A percentile compares a stretch with the other conserved stretches of the same genome.
phyloP scores from a whole-genome alignment of 805 yeast species.

The Saccharomyces cerevisiae region DNA sequence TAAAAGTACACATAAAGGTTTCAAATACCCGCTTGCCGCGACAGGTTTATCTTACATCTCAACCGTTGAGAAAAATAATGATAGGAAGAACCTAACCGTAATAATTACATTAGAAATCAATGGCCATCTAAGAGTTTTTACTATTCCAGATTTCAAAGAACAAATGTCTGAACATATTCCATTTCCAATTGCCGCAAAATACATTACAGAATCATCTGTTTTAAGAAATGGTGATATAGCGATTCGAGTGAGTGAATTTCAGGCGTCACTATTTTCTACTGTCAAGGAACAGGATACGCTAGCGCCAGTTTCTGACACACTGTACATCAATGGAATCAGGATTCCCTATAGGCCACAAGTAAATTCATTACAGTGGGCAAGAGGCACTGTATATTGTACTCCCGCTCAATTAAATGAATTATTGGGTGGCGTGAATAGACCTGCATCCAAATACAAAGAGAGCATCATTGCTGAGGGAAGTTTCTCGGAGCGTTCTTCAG shows the following conservation, averaged over 20 bases:
- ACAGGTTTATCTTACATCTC: constrained; percentile 44
- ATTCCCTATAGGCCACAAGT: constrained; percentile 77
- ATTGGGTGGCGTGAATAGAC: constrained; percentile 70
- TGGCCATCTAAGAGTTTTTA: constrained; percentile 37
- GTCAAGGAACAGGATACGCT: constrained; percentile 9
- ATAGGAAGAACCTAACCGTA: constrained; percentile 37
- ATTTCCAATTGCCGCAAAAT: constrained; percentile 33
- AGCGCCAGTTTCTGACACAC: constrained; percentile 38
- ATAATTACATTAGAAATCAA: constrained; percentile 37
- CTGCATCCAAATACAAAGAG: constrained; percentile 51
- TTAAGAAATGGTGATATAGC: constrained; percentile 47
- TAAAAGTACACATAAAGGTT: constrained; percentile 7
- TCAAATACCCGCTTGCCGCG: constrained; percentile 22
- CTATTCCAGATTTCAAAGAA: constrained; percentile 57
- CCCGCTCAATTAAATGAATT: constrained; percentile 54
- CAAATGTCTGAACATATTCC: constrained; percentile 41
- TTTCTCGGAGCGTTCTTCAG: constrained; percentile 22
- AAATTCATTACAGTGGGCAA: constrained; percentile 76
- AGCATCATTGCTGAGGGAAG: constrained; percentile 46
- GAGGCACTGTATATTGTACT: constrained; percentile 58
- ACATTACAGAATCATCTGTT: constrained; percentile 35
- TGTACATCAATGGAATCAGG: constrained; percentile 60
- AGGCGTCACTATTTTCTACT: constrained; percentile 38
- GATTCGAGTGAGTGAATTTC: constrained; percentile 46
- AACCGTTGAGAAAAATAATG: constrained; percentile 5